Base-by-base conservation (phyloP, 495 filamentous ascomycete genomes). In the Neurospora sp. region DNA sequence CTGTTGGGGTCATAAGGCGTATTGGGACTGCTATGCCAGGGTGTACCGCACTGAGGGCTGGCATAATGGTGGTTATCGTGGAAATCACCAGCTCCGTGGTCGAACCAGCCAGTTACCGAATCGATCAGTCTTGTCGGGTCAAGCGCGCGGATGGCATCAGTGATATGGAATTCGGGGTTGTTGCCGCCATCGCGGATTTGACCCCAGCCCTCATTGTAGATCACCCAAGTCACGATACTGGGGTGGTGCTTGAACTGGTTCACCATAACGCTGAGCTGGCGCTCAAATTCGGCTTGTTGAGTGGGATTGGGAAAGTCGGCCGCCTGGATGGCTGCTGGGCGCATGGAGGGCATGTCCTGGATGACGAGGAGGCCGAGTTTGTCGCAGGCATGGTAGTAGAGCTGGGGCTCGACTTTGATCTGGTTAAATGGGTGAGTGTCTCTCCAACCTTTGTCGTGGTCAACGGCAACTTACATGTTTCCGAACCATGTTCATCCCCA, bases 171-270 rank as follows among this genome's bases (percentile, higher is more conserved):
- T 73, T 91, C 89, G 1, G 89, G 88, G 70, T 85, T 82, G 37
- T 78, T 78, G 16, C 77, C 77, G 4, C 82, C 69, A 8, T 65
- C 27, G 1, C 72, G 82, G 31, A 85, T 78, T 72, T 92, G 90
- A 9, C 88, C 90, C 90, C 90, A 92, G 39, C 89, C 90, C 76
- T 92, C 90, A 77, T 92, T 92, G 77, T 92, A 92, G 74, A 92
- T 87, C 44, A 90, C 81, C 83, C 83, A 85, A 5, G 82, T 80
- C 9, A 85, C 79, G 70, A 92, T 91, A 71, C 86, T 87, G 0
- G 90, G 85, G 74, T 88, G 90, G 75, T 82, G 87, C 80, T 86
- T 90, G 77, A 86, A 86, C 75, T 92, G 88, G 70, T 85, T 81
- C 61, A 92, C 78, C 65, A 91, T 75, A 10, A 90, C 71, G 20